Percentiles rank a stretch among this genome's conserved stretches.
phyloP scores from a whole-genome alignment of 83 land plant species.

The Picea abies region DNA sequence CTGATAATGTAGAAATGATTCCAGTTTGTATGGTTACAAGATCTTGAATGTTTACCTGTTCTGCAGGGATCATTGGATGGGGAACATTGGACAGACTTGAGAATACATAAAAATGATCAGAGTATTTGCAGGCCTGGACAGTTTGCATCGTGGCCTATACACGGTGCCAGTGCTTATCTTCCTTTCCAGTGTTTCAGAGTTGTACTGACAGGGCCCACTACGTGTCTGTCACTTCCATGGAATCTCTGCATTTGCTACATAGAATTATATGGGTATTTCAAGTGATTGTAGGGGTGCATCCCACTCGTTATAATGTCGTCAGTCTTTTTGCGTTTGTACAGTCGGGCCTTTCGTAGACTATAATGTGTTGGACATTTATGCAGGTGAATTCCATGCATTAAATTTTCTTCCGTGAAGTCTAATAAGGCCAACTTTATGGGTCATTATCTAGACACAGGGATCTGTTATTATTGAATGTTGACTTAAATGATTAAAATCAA shows the following conservation, averaged over 20 bases:
- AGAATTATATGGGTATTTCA: slow-evolving; percentile 94
- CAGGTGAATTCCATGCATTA: neutral
- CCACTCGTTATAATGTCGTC: neutral
- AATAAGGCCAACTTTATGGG: too few relatives aligned
- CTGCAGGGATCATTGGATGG: slow-evolving; percentile 92
- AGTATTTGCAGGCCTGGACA: slow-evolving; percentile 84
- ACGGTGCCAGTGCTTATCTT: slow-evolving; percentile 66
- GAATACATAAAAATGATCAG: slow-evolving; percentile 74
- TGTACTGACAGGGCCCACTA: slow-evolving; percentile 65
- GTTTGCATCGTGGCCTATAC: slow-evolving; percentile 92
- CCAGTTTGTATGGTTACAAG: neutral
- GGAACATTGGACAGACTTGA: slow-evolving; percentile 72
- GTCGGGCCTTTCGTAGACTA: neutral
- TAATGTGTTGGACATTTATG: neutral
- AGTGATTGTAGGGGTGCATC: slow-evolving; percentile 17
- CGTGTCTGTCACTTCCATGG: slow-evolving; percentile 67
- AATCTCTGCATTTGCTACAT: slow-evolving; percentile 86
- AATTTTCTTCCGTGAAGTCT: too few relatives aligned
- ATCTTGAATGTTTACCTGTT: neutral
- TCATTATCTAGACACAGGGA: too few relatives aligned
- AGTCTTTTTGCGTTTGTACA: neutral
- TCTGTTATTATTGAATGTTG: too few relatives aligned
- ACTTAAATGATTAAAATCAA: too few relatives aligned
- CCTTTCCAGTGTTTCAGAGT: slow-evolving; percentile 89
- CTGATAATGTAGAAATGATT: neutral